Base-by-base conservation (phyloP, 768 basidiomycete genomes). In the Scleroderma citrinum region DNA sequence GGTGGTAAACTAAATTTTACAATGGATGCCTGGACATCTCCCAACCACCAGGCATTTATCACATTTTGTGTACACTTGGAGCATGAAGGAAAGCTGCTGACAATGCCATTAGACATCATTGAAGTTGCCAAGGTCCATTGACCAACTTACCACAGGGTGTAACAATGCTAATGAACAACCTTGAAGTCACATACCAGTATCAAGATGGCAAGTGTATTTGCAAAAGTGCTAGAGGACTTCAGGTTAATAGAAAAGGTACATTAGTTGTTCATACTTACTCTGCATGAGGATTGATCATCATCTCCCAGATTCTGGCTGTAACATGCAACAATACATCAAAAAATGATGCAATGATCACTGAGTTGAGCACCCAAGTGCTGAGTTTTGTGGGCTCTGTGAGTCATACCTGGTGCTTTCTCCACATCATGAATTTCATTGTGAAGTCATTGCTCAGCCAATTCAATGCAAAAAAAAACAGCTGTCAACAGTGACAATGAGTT, bases 361-460 rank as follows among this genome's bases (percentile, higher is more conserved):
- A 62, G 30, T 52, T 68, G 2, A n/a, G n/a, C n/a, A n/a, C n/a
- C n/a, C n/a, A n/a, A n/a, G n/a, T n/a, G n/a, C 41, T 0, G 24
- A 13, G 1, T 72, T 69, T 24, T 39, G 47, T 2, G 68, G 68
- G 0, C n/a, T 21, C 26, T 0, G 50, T 49, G 0, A 68, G 58
- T 20, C 66, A 56, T 1, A 62, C 60, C 0, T 42, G 59, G 0
- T 77, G 75, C 50, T 74, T 77, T 45, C 47, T 55, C 0, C 75
- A 76, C 40, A 56, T 74, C 1, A 29, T 74, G 3, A 71, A 70
- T 37, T 55, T 78, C 0, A 56, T 29, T 69, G 7, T 66, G 63
- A 3, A 29, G 26, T 29, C 26, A 8, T 29, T 29, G 26, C 4
- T 29, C 26, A 4, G 26, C 26, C 26, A 29, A 29, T 29, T 29